Percentiles rank a stretch among this genome's conserved stretches.
phyloP scores from a whole-genome alignment of 2,329 filamentous ascomycete genomes.

The Rhinocladiella mackenziei region DNA sequence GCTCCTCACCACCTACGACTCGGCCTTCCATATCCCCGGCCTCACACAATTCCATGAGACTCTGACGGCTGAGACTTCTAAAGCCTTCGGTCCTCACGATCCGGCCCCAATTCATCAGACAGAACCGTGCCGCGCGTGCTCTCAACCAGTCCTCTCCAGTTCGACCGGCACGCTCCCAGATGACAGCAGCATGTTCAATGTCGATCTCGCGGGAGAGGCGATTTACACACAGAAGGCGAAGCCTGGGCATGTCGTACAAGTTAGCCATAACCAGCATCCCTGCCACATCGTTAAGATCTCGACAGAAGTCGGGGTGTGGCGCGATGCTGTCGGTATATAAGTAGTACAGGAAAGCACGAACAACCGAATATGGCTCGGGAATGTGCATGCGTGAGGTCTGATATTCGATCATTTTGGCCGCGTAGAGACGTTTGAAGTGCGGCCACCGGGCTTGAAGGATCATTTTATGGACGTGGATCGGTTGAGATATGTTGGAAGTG shows the following conservation, averaged over 20 bases:
- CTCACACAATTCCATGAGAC: conserved; percentile 85
- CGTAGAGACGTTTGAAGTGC: conserved; percentile 88
- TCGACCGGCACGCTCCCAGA: conserved; percentile 89
- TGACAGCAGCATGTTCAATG: conserved; percentile 88
- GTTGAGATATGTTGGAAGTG: conserved; percentile 59
- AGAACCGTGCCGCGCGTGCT: conserved; percentile 80
- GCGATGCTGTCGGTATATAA: conserved; percentile 91
- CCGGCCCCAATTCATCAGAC: conserved; percentile 89
- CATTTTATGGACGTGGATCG: conserved; percentile 91
- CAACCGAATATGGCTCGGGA: conserved; percentile 88
- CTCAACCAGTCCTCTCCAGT: conserved; percentile 93
- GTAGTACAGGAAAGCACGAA: conserved; percentile 92
- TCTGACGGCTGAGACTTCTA: conserved; percentile 69
- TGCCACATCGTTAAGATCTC: conserved; percentile 74
- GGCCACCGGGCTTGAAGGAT: conserved; percentile 95
- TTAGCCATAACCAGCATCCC: conserved; percentile 96
- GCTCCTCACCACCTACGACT: conserved; percentile 80
- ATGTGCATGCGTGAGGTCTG: conserved; percentile 98
- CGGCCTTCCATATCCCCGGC: conserved; percentile 92
- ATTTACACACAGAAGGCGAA: conserved; percentile 86
- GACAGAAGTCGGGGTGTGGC: conserved; percentile 55
- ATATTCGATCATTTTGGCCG: conserved; percentile 93
- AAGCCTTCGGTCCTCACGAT: conserved; percentile 88
- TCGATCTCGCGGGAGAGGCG: conserved; percentile 86
- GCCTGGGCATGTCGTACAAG: conserved; percentile 92